Evolutionary conservation across 2,329 filamentous ascomycete genomes (phyloP).

Genomic region (Xylariomycetidae sp.): DNA sequence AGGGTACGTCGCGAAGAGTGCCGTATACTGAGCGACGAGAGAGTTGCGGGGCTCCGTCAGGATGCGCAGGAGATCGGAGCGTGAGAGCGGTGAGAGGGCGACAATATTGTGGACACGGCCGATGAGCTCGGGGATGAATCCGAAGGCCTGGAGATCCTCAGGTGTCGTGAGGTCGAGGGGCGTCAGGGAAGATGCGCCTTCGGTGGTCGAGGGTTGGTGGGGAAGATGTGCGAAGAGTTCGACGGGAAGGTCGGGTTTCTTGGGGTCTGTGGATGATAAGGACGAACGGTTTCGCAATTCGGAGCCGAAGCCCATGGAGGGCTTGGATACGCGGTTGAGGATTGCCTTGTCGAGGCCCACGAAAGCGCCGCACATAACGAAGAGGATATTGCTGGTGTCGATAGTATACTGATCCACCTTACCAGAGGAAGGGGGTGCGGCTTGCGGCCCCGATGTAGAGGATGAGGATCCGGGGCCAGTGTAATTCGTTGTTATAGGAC

Average conservation of each 20-base stretch:
- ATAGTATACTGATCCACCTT: slow-evolving; percentile 66
- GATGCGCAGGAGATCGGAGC: slow-evolving; percentile 71
- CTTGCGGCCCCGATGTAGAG: slow-evolving; percentile 36
- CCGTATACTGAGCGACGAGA: slow-evolving; percentile 81
- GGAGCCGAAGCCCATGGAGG: slow-evolving; percentile 87
- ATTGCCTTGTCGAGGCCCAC: slow-evolving; percentile 86
- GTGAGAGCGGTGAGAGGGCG: slow-evolving; percentile 71
- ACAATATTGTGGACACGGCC: slow-evolving; percentile 91
- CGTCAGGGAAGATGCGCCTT: slow-evolving; percentile 39
- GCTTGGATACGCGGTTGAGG: slow-evolving; percentile 78
- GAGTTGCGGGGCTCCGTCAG: slow-evolving; percentile 90
- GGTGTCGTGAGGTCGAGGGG: slow-evolving; percentile 70
- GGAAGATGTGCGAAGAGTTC: slow-evolving; percentile 54
- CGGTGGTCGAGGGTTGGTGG: slow-evolving; percentile 38
- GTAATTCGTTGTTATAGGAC: slow-evolving; percentile 50
- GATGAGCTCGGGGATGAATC: slow-evolving; percentile 91
- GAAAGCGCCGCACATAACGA: slow-evolving; percentile 95
- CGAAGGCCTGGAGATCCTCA: slow-evolving; percentile 74
- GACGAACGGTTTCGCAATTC: slow-evolving; percentile 60
- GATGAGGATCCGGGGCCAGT: slow-evolving; percentile 40
- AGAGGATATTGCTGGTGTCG: slow-evolving; percentile 93
- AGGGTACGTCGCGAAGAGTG: slow-evolving; percentile 76
- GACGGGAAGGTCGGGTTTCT: slow-evolving; percentile 59
- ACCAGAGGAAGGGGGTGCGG: slow-evolving; percentile 37
- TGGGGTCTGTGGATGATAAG: too few species aligned